Conservation (phyloP, 768 basidiomycete genomes). For the Gautieria morchelliformis region DNA sequence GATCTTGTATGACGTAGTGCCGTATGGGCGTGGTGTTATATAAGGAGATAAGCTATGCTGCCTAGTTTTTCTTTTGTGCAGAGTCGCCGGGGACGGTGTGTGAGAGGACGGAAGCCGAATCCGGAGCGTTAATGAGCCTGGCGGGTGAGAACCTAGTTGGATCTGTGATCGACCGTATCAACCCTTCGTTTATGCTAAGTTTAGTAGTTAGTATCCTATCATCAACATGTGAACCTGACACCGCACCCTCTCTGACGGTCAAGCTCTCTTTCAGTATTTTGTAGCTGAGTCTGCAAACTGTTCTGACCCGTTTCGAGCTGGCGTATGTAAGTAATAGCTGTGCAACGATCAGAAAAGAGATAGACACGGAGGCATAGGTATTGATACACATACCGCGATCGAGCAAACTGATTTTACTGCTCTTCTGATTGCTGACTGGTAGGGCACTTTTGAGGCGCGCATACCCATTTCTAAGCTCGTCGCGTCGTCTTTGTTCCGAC, state of each 20-base stretch:
- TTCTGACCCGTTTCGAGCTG: conserved; percentile 74
- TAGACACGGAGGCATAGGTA: conserved; percentile 9
- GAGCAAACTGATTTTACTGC: conserved; percentile 83
- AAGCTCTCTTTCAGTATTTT: conserved; percentile 72
- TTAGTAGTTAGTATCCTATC: too few relatives aligned
- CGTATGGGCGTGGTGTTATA: too few relatives aligned
- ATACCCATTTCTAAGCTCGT: conserved; percentile 89
- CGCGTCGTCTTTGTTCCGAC: conserved; percentile 84
- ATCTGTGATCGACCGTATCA: too few relatives aligned
- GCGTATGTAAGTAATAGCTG: conserved; percentile 70
- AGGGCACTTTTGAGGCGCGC: conserved; percentile 82
- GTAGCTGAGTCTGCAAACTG: conserved; percentile 65
- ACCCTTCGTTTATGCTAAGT: too few relatives aligned
- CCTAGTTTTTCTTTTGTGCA: too few relatives aligned
- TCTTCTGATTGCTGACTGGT: conserved; percentile 85
- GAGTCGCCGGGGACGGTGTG: too few relatives aligned
- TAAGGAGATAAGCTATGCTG: too few relatives aligned
- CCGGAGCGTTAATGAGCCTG: too few relatives aligned
- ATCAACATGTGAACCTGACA: too few relatives aligned
- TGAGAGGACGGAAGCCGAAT: too few relatives aligned
- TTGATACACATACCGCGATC: conserved; percentile 54
- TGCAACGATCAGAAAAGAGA: not conserved
- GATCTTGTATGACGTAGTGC: too few relatives aligned
- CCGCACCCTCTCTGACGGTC: conserved; percentile 59
- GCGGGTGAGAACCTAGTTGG: too few relatives aligned